Conservation (phyloP, 345 rosid species). For the Isatis tinctoria region DNA sequence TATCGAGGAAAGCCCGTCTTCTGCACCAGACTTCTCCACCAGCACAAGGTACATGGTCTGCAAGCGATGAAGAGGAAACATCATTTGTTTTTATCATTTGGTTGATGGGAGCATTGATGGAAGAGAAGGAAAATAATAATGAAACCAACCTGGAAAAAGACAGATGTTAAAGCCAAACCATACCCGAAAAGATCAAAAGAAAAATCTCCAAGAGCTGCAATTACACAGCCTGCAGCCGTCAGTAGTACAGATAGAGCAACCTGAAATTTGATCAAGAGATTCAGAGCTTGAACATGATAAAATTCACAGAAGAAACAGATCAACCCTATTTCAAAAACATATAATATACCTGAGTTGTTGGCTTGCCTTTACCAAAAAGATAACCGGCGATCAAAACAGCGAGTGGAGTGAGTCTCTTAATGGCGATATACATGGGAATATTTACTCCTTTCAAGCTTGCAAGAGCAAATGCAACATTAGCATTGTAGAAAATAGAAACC, state of each 20-base stretch:
- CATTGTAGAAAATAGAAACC: constrained; percentile 87
- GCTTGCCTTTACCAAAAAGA: constrained; percentile 71
- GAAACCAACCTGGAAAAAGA: constrained; percentile 72
- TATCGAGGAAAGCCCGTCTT: constrained; percentile 85
- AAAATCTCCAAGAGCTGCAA: constrained; percentile 95
- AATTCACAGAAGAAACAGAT: background rate
- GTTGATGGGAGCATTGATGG: background rate
- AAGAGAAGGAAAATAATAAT: background rate
- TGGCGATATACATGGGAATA: constrained; percentile 97
- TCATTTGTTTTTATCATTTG: background rate
- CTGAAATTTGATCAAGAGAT: constrained; percentile 43
- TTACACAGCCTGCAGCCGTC: constrained; percentile 80
- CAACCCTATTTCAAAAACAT: background rate
- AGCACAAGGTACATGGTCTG: constrained; percentile 98
- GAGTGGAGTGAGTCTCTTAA: constrained; percentile 93
- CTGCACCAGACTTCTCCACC: constrained; percentile 96
- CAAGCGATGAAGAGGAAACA: constrained; percentile 8
- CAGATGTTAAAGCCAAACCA: constrained; percentile 89
- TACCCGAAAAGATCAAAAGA: constrained; percentile 86
- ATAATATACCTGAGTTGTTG: constrained; percentile 60
- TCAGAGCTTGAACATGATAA: background rate
- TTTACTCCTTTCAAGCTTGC: constrained; percentile 98
- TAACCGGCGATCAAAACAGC: constrained; percentile 75
- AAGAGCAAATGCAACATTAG: constrained; percentile 93
- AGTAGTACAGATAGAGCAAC: constrained; percentile 78